These are phyloP conservation scores for Loxodes magnus DNA, from an alignment of 73 alveolate genomes.

Conservation along the genomic window DNA sequence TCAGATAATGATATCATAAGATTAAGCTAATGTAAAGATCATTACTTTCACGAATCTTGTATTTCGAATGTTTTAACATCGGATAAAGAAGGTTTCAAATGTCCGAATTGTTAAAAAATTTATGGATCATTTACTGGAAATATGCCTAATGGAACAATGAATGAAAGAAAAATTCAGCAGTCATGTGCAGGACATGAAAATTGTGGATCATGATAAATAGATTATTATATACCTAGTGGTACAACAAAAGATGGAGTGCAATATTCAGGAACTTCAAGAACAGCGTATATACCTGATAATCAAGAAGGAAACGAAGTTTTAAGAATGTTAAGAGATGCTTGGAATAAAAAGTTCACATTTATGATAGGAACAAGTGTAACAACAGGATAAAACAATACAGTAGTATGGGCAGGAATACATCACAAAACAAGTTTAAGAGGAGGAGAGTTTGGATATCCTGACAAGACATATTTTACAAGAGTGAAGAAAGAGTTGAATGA, in stretches of 20 bases:
- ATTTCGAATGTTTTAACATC: constrained; percentile 3
- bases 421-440: constrained; percentile 89
- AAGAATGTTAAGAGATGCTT: constrained; percentile 61
- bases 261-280: constrained; percentile 79
- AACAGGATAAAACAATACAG: constrained; percentile 74
- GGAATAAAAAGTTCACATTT: constrained; percentile 77
- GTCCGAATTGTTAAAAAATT: constrained; percentile 35
- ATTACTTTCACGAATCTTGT: constrained; percentile 17
- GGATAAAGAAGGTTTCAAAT: constrained; percentile 8
- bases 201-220: constrained; percentile 42
- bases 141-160: constrained; percentile 38
- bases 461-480: constrained; percentile 85
- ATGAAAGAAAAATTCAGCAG: too few relatives aligned
- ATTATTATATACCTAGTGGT: constrained; percentile 59
- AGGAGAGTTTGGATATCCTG: constrained; percentile 95
- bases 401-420: constrained; percentile 93
- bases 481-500: constrained; percentile 76
- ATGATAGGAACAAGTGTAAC: constrained; percentile 93
- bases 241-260: constrained; percentile 32
- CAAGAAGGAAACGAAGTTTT: constrained; percentile 77
- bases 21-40: constrained; percentile 17
- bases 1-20: constrained; percentile 7
- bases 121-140: constrained; percentile 55
- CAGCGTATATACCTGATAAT: constrained; percentile 81
- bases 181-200: constrained; percentile 54